Percentiles rank a stretch among this genome's conserved stretches.
Conservation (phyloP, 78 protist species). For the Pigoraptor vietnamica region DNA sequence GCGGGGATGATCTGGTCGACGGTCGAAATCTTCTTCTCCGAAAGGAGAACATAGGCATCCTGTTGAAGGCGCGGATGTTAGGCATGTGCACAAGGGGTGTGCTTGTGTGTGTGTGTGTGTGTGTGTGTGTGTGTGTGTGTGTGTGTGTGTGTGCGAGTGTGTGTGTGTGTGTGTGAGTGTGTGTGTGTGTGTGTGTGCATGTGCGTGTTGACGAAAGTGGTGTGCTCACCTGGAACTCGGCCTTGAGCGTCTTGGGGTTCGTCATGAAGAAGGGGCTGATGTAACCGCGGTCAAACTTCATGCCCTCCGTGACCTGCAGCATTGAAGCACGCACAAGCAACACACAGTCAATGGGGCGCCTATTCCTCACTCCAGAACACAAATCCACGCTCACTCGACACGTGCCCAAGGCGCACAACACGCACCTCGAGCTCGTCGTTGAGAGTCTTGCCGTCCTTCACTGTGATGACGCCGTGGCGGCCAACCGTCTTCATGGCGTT, state of each 20-base stretch:
- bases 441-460: constrained; percentile 95
- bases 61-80: not conserved
- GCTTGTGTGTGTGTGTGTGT: not conserved
- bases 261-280: constrained; percentile 95
- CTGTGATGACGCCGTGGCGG: constrained; percentile 98
- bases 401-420: no score
- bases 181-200: not conserved
- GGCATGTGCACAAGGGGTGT: not conserved
- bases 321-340: no score
- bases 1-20: constrained; percentile 74
- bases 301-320: constrained; percentile 86
- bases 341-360: no score
- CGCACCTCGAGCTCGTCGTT: constrained; percentile 84
- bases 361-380: not conserved
- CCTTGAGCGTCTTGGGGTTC: constrained; percentile 75
- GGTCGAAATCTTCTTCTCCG: constrained; percentile 66
- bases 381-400: not conserved
- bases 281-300: constrained; percentile 97
- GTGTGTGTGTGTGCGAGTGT: not conserved
- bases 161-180: not conserved
- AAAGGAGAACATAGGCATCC: constrained; percentile 39
- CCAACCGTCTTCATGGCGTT: constrained; percentile 97
- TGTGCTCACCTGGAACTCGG: not conserved
- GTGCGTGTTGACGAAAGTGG: not conserved
- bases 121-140: no score